Percentiles rank a stretch among this genome's conserved stretches.
Conservation (phyloP, 805 yeast species). For the Lachancea quebecensis region DNA sequence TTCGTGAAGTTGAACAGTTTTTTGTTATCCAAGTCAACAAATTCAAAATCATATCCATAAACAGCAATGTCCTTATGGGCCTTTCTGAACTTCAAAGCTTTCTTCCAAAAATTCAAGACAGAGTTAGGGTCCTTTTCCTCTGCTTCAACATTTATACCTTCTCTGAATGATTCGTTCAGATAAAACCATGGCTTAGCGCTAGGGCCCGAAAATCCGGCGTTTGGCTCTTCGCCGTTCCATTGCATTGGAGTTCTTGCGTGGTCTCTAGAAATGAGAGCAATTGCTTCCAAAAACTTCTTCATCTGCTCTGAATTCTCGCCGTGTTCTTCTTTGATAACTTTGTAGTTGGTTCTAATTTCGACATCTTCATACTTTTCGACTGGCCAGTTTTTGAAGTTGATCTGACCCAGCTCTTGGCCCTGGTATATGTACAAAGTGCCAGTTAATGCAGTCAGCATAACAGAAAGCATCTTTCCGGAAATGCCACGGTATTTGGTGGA, state of each 20-base stretch:
- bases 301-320: slow-evolving; percentile 15
- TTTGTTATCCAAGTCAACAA: slow-evolving; percentile 39
- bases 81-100: slow-evolving; percentile 38
- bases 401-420: slow-evolving; percentile 56
- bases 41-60: slow-evolving; percentile 38
- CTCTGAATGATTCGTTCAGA: slow-evolving; percentile 9
- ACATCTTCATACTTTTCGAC: slow-evolving; percentile 45
- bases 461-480: slow-evolving; percentile 43
- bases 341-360: slow-evolving; percentile 38
- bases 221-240: slow-evolving; percentile 35
- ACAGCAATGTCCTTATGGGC: slow-evolving; percentile 37
- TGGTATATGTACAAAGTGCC: slow-evolving; percentile 52
- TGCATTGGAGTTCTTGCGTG: slow-evolving; percentile 47
- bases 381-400: slow-evolving; percentile 41
- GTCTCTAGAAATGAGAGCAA: slow-evolving; percentile 39
- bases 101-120: slow-evolving; percentile 40
- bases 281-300: slow-evolving; percentile 28
- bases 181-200: slow-evolving; percentile 37
- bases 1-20: slow-evolving; percentile 38
- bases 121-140: slow-evolving; percentile 42
- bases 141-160: slow-evolving; percentile 40
- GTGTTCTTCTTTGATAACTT: slow-evolving; percentile 24
- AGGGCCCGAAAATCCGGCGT: slow-evolving; percentile 40
- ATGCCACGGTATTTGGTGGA: slow-evolving; percentile 26
- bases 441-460: slow-evolving; percentile 39